Base-by-base conservation (phyloP, 306 rosid species). In the Erythrophleum fordii region DNA sequence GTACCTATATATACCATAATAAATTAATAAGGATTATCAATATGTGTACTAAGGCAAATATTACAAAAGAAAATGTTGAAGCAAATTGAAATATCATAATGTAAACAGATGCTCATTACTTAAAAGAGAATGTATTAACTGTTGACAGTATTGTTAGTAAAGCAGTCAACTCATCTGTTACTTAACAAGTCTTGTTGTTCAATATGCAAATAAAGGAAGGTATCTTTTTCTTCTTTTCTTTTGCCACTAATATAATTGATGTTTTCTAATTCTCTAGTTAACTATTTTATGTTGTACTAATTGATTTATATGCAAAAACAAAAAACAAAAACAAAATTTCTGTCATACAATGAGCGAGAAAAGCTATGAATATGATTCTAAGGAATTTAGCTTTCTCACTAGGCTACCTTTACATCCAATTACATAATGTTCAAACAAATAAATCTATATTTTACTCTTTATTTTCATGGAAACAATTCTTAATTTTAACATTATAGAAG, bases 91-190 rank as follows among this genome's bases (percentile, higher is more conserved):
- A 42, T 42, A 28, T 44, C 55, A 31, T 29, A 35, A 66, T 37
- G 26, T 51, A 81, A 81, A 29, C 51, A 48, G 25, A 42, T 28
- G 60, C 77, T 22, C 73, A 13, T 18, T 52, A 39, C 64, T 66
- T 67, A 66, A 41, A 72, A 53, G 11, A 73, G n/a, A 62, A 66
- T 23, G 41, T 39, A 28, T n/a, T 20, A 44, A 65, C 41, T 49
- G 73, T 72, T 11, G 14, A 69, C 35, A 25, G 16, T 8, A 69
- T 18, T 31, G 46, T 26, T 77, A 61, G 18, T 2, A 31, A 69
- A 42, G 51, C 41, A 37, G 11, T 22, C 37, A 55, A 56, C 78
- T 73, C 34, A 18, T 16, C 56, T 12, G 20, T 62, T 8, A 28
- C 59, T 18, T 28, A 58, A 20, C 20, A 4, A 52, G 56, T 69